phyloP scores from a whole-genome alignment of 1,284 basidiomycete genomes.

The Rhodotorula sp. region DNA sequence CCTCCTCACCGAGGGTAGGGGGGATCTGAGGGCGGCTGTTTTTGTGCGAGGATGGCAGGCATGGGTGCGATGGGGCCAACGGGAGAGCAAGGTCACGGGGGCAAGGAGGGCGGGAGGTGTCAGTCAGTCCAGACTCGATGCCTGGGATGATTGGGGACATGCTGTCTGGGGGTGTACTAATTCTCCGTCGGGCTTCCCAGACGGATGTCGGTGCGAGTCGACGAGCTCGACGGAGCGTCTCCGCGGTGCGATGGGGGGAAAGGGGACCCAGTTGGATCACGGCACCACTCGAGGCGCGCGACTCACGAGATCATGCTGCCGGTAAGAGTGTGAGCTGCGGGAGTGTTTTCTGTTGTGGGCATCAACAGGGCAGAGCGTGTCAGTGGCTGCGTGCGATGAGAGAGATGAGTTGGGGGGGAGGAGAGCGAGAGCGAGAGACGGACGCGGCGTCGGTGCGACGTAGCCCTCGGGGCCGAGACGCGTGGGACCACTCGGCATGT shows the following conservation, averaged over 20 bases:
- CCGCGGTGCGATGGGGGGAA: too few relatives aligned
- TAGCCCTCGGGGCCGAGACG: conserved; percentile 34
- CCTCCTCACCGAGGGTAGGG: conserved; percentile 45
- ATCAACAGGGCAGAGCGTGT: not conserved
- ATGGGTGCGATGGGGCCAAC: not conserved
- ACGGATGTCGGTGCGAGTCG: too few relatives aligned
- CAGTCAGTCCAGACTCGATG: too few relatives aligned
- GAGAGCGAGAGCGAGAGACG: not conserved
- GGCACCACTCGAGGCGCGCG: too few relatives aligned
- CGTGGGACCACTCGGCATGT: conserved; percentile 24
- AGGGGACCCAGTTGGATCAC: not conserved
- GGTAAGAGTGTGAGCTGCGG: conserved; percentile 38
- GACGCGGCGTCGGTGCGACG: conserved; percentile 33
- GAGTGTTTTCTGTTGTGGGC: conserved; percentile 34
- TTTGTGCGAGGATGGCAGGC: too few relatives aligned
- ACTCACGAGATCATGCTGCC: conserved; percentile 38
- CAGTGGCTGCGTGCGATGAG: not conserved
- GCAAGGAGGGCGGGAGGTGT: too few relatives aligned
- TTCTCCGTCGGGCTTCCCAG: too few relatives aligned
- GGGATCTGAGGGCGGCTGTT: conserved; percentile 46
- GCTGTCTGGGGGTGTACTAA: too few relatives aligned
- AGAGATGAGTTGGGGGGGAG: not conserved
- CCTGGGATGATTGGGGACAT: too few relatives aligned
- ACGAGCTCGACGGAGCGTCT: too few relatives aligned
- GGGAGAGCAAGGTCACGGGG: not conserved